Conservation (phyloP, 225 moss, liverwort and hornwort genomes). For the Thuidium tamariscinum region DNA sequence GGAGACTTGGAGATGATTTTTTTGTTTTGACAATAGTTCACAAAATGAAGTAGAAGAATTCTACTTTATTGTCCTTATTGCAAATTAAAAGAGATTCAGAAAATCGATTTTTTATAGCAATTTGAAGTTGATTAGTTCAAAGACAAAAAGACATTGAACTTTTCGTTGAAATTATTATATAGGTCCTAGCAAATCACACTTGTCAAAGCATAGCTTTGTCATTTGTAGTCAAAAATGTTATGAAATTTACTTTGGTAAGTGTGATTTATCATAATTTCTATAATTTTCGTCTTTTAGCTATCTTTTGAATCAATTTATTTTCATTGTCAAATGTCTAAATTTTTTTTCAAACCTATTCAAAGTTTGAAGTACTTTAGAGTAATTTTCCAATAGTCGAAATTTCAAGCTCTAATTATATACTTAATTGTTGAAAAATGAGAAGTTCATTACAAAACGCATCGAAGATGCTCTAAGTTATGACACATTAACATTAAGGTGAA, state of each 20-base stretch:
- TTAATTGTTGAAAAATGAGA: background rate
- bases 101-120: background rate
- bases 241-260: background rate
- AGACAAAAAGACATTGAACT: background rate
- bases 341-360: background rate
- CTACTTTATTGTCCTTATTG: background rate
- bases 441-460: background rate
- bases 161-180: no score
- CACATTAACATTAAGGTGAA: background rate
- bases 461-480: background rate
- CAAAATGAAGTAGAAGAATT: background rate
- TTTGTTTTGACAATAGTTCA: fast-evolving
- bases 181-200: background rate
- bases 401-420: background rate
- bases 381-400: background rate
- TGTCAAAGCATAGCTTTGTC: background rate
- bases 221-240: background rate
- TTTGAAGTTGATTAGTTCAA: background rate
- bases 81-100: background rate
- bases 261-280: background rate
- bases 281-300: background rate
- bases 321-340: background rate
- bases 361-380: background rate
- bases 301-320: background rate
- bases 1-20: no score